Evolutionary conservation across 169 alveolate genomes (phyloP).

Genomic region (Amoebophrya sp.): DNA sequence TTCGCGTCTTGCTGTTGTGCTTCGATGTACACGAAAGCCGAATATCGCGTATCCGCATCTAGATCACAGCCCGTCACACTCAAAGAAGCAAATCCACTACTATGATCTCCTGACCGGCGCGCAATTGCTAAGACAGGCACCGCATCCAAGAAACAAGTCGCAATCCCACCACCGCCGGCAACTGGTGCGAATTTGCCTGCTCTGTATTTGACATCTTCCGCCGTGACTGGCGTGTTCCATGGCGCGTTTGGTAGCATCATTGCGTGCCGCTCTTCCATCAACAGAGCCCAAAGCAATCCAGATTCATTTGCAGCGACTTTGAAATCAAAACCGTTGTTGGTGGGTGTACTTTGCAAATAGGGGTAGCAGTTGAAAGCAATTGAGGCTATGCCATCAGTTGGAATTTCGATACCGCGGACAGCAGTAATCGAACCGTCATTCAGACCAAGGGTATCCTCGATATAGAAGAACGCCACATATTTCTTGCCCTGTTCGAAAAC

Average conservation of each 20-base stretch:
- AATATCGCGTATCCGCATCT: neutral
- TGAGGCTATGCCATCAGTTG: neutral
- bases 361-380: neutral
- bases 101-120: no score
- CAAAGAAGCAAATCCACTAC: no score
- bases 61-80: neutral
- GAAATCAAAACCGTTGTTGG: neutral
- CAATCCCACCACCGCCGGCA: no score
- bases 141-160: no score
- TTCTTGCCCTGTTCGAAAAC: neutral
- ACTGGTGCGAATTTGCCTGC: no score
- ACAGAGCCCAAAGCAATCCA: neutral
- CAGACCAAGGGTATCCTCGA: slow-evolving; percentile 26
- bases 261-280: no score
- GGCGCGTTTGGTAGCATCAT: no score
- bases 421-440: neutral
- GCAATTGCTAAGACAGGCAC: no score
- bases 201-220: no score
- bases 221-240: no score
- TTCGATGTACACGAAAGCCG: neutral
- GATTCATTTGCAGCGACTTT: neutral
- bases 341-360: neutral
- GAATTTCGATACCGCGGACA: neutral
- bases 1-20: neutral
- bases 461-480: slow-evolving; percentile 29